These are phyloP conservation scores for Candida andamanensis DNA, from an alignment of 805 yeast species.

Conservation along the genomic window DNA sequence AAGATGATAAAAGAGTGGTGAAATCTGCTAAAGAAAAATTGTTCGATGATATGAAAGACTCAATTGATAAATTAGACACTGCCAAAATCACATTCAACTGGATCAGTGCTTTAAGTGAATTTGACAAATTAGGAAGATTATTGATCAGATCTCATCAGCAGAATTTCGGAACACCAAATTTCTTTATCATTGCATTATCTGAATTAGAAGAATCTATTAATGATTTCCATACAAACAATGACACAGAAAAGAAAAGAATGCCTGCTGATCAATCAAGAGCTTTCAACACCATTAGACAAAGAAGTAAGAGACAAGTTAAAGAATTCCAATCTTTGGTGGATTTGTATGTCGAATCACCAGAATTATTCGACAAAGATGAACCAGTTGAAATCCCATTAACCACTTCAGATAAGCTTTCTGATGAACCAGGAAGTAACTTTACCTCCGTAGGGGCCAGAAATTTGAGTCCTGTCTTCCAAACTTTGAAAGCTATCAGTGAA, in stretches of 20 bases:
- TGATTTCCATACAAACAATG: constrained; percentile 43
- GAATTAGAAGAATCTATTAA: constrained; percentile 65
- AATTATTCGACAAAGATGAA: constrained; percentile 58
- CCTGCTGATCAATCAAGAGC: constrained; percentile 82
- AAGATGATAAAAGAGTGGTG: constrained; percentile 77
- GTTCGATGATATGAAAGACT: constrained; percentile 74
- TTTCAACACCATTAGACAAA: constrained; percentile 80
- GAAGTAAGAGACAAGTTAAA: constrained; percentile 73
- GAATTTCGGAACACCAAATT: constrained; percentile 65
- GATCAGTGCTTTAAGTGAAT: constrained; percentile 67
- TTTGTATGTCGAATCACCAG: constrained; percentile 64
- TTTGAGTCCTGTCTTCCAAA: constrained; percentile 55
- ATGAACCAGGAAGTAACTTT: constrained; percentile 28
- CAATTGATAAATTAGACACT: constrained; percentile 62
- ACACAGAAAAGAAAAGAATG: constrained; percentile 59
- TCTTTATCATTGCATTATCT: constrained; percentile 63
- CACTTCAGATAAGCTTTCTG: constrained; percentile 25
- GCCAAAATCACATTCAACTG: constrained; percentile 72
- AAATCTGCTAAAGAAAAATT: constrained; percentile 92
- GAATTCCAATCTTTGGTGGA: constrained; percentile 60
- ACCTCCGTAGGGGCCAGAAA: constrained; percentile 33
- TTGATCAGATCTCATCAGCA: constrained; percentile 72
- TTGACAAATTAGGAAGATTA: constrained; percentile 69
- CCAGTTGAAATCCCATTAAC: constrained; percentile 27
- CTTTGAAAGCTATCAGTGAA: constrained; percentile 72